A percentile compares a stretch with the other conserved stretches of the same genome.
Evolutionary conservation across 177 flowering plant genomes (phyloP).

Genomic region (Tripterygium wilfordii): DNA sequence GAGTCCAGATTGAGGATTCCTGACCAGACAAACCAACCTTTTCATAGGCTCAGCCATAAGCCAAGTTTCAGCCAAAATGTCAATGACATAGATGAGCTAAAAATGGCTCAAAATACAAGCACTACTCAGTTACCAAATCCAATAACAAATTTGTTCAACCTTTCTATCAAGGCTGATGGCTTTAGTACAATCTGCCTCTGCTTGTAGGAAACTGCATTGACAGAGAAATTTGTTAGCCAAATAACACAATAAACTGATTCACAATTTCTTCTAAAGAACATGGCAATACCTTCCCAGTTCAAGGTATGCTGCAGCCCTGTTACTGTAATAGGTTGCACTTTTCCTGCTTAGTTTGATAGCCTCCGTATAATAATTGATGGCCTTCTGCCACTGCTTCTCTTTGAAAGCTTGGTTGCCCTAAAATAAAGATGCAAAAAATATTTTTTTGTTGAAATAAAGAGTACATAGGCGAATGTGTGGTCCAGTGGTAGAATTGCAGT

Average conservation of each 20-base stretch:
- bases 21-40: too few relatives aligned
- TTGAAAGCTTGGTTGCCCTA: conserved; percentile 95
- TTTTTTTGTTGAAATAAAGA: too few relatives aligned
- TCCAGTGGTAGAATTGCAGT: too few relatives aligned
- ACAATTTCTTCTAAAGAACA: background rate
- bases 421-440: background rate
- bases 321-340: conserved; percentile 90
- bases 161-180: conserved; percentile 87
- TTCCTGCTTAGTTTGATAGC: conserved; percentile 77
- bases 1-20: too few relatives aligned
- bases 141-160: too few relatives aligned
- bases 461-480: too few relatives aligned
- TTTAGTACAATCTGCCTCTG: conserved; percentile 81
- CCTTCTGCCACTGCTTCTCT: conserved; percentile 86
- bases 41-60: too few relatives aligned
- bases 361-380: conserved; percentile 74
- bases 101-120: background rate
- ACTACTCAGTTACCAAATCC: too few relatives aligned
- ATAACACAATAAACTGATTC: background rate
- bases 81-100: background rate
- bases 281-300: conserved; percentile 65
- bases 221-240: conserved; percentile 6
- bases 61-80: too few relatives aligned
- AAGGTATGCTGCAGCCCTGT: conserved; percentile 95
- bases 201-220: conserved; percentile 65